Percentiles rank a stretch among this genome's conserved stretches.
phyloP scores from a whole-genome alignment of 1,139 yeast genomes.

The Yamadazyma diospyri region DNA sequence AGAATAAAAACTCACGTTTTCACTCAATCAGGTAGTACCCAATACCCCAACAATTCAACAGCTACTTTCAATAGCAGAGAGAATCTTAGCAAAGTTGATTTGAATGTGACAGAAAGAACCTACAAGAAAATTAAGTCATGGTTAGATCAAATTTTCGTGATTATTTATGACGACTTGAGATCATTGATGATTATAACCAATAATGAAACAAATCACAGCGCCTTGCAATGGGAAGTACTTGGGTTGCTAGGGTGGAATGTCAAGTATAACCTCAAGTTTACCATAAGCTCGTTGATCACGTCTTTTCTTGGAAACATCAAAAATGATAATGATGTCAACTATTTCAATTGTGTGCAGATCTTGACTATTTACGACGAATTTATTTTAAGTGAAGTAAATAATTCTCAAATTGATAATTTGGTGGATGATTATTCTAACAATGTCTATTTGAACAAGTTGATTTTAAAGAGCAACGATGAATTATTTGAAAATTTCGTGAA shows the following conservation, averaged over 20 bases:
- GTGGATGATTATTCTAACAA: constrained; percentile 28
- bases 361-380: constrained; percentile 42
- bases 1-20: constrained; percentile 19
- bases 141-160: constrained; percentile 38
- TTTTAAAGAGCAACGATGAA: constrained; percentile 24
- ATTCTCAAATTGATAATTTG: constrained; percentile 29
- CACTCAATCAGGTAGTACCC: not conserved
- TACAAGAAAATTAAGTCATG: constrained; percentile 27
- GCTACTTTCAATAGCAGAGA: not conserved
- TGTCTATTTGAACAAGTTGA: constrained; percentile 33
- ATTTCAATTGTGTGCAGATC: constrained; percentile 36
- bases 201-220: constrained; percentile 34
- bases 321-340: constrained; percentile 32
- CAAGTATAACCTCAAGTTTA: constrained; percentile 36
- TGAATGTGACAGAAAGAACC: not conserved
- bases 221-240: constrained; percentile 41
- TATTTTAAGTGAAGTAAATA: constrained; percentile 31
- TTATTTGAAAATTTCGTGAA: constrained; percentile 23
- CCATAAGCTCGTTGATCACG: constrained; percentile 39
- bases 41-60: not conserved
- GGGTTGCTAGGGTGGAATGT: constrained; percentile 43
- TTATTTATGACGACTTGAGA: constrained; percentile 38
- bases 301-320: constrained; percentile 33
- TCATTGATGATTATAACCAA: constrained; percentile 26
- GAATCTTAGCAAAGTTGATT: not conserved